Evolutionary conservation across 2,329 filamentous ascomycete species (phyloP).

Genomic region (Phialemonium atrogriseum): DNA sequence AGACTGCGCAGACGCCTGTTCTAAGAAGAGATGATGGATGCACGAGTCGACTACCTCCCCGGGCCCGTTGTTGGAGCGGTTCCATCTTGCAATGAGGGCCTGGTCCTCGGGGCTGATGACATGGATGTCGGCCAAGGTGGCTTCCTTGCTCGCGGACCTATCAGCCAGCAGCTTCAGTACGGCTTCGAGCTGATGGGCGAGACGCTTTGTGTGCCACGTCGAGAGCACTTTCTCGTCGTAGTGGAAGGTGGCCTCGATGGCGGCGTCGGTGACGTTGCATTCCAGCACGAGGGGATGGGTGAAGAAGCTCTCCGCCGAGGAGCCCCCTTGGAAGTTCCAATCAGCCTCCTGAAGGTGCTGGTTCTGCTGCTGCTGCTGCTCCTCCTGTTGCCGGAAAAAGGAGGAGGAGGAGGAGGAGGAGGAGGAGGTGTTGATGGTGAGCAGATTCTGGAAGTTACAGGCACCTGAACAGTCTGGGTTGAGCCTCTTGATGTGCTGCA

Average conservation of each 20-base stretch:
- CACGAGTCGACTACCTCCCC: conserved; percentile 2
- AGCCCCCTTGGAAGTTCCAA: conserved; percentile 13
- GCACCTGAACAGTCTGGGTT: conserved; percentile 10
- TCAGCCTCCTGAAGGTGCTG: conserved; percentile 1
- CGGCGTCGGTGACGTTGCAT: conserved; percentile 8
- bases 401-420: conserved; percentile 2
- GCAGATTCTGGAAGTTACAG: conserved; percentile 14
- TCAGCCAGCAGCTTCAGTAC: conserved; percentile 8
- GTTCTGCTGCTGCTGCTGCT: background rate
- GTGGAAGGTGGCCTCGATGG: conserved; percentile 11
- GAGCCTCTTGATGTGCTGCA: conserved; percentile 15
- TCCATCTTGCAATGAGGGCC: conserved; percentile 11
- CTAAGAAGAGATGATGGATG: conserved; percentile 3
- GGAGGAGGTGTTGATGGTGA: conserved; percentile 10
- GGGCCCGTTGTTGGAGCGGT: conserved; percentile 4
- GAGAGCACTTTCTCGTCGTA: conserved; percentile 13
- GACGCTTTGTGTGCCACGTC: conserved; percentile 11
- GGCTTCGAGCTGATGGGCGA: conserved; percentile 11
- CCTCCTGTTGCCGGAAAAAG: background rate
- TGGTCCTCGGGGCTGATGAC: conserved; percentile 12
- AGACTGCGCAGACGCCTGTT: background rate
- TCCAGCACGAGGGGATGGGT: conserved; percentile 16
- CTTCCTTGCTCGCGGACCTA: conserved; percentile 1
- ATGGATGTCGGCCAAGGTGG: conserved; percentile 10
- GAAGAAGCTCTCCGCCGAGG: conserved; percentile 13